phyloP scores from a whole-genome alignment of 257 asterid species.

The Ilex aquifolium region DNA sequence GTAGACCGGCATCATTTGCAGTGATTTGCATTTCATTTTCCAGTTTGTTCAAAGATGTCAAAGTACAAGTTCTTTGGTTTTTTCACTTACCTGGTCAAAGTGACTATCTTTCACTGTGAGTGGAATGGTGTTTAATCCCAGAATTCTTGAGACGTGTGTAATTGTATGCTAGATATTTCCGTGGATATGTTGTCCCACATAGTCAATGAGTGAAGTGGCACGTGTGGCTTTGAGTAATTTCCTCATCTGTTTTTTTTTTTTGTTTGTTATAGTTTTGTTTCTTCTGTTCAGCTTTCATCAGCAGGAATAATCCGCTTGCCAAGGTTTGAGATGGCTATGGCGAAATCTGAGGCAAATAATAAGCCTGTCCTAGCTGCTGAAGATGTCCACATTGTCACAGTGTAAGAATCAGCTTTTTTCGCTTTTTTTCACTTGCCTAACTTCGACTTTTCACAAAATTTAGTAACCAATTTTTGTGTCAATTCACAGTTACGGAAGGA shows the following conservation, averaged over 20 bases:
- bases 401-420: slow-evolving; percentile 38
- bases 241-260: slow-evolving; percentile 9
- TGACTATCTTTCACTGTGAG: too few relatives aligned
- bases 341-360: slow-evolving; percentile 69
- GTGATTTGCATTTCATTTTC: too few relatives aligned
- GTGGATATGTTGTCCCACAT: too few relatives aligned
- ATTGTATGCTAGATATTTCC: too few relatives aligned
- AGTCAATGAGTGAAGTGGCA: too few relatives aligned
- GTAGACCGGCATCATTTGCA: too few relatives aligned
- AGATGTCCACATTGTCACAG: slow-evolving; percentile 78
- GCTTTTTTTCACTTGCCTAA: not conserved
- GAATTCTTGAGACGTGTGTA: too few relatives aligned
- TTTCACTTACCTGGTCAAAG: too few relatives aligned
- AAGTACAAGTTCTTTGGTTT: too few relatives aligned
- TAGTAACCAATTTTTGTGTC: slow-evolving; percentile 19
- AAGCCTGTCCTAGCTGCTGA: slow-evolving; percentile 80
- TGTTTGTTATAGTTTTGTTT: slow-evolving; percentile 18
- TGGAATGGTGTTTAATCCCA: too few relatives aligned
- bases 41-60: too few relatives aligned
- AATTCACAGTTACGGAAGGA: slow-evolving; percentile 84
- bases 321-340: slow-evolving; percentile 83
- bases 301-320: slow-evolving; percentile 86
- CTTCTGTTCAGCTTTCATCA: slow-evolving; percentile 58
- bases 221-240: not conserved
- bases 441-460: slow-evolving; percentile 1